These are phyloP conservation scores for Stevia rebaudiana DNA, from an alignment of 140 eudicot genomes.

Conservation along the genomic window DNA sequence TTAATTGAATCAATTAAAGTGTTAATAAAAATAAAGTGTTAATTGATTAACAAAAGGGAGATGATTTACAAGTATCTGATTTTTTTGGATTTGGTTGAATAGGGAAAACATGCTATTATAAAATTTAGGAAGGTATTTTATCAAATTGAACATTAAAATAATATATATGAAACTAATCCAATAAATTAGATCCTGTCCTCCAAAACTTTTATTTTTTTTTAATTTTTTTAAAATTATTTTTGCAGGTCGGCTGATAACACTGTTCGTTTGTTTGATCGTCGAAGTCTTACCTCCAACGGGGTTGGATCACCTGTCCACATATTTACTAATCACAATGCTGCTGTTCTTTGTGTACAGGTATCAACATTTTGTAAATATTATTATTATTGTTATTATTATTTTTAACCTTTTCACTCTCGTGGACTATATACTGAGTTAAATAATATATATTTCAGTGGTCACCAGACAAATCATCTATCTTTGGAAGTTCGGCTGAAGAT, in stretches of 20 bases:
- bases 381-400: no score
- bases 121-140: neutral
- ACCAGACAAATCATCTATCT: slow-evolving; percentile 74
- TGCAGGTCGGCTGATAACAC: slow-evolving; percentile 92
- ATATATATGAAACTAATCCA: neutral
- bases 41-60: neutral
- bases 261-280: slow-evolving; percentile 82
- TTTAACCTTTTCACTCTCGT: no score
- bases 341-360: slow-evolving; percentile 93
- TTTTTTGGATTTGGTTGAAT: neutral
- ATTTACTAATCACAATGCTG: slow-evolving; percentile 71
- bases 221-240: slow-evolving; percentile 20
- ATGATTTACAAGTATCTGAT: neutral
- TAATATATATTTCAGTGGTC: slow-evolving; percentile 80
- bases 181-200: neutral
- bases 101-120: neutral
- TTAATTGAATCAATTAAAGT: neutral
- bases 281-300: slow-evolving; percentile 69
- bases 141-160: neutral
- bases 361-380: no score
- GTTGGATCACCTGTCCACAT: slow-evolving; percentile 80
- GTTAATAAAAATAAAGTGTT: neutral
- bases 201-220: neutral
- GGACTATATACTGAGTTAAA: neutral
- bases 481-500: slow-evolving; percentile 91